phyloP scores from a whole-genome alignment of 2,329 filamentous ascomycete species.

The Polytolypa hystricis region DNA sequence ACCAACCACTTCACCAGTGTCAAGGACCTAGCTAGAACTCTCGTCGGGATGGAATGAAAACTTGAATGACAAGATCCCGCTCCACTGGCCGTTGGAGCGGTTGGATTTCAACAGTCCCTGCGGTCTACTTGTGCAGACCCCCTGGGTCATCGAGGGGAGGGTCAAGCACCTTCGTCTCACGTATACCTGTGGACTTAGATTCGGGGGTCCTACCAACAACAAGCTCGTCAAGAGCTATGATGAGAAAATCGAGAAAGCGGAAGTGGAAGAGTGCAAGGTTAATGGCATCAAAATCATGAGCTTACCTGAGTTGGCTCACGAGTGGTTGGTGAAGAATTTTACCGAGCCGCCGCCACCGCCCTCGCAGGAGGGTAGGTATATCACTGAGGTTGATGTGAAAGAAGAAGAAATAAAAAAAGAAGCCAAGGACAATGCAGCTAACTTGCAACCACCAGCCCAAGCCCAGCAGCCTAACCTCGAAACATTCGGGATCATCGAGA shows the following conservation, averaged over 20 bases:
- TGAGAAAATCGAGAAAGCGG: constrained; percentile 2
- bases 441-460: no score
- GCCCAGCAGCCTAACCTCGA: background rate
- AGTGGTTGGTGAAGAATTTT: background rate
- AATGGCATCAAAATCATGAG: background rate
- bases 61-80: constrained; percentile 16
- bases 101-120: constrained; percentile 10
- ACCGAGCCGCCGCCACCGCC: background rate
- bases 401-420: no score
- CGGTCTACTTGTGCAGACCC: constrained; percentile 11
- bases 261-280: background rate
- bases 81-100: constrained; percentile 16
- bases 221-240: constrained; percentile 7
- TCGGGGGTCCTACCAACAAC: constrained; percentile 13
- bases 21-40: constrained; percentile 13
- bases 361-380: background rate
- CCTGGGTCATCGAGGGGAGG: constrained; percentile 13
- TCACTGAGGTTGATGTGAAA: background rate
- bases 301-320: background rate
- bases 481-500: background rate
- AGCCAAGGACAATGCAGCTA: no score
- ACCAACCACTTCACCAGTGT: constrained; percentile 14
- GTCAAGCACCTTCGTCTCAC: constrained; percentile 14
- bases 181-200: constrained; percentile 14
- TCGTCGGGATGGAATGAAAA: constrained; percentile 15